phyloP scores from a whole-genome alignment of 2,329 filamentous ascomycete genomes.

The Aureobasidium sp. region DNA sequence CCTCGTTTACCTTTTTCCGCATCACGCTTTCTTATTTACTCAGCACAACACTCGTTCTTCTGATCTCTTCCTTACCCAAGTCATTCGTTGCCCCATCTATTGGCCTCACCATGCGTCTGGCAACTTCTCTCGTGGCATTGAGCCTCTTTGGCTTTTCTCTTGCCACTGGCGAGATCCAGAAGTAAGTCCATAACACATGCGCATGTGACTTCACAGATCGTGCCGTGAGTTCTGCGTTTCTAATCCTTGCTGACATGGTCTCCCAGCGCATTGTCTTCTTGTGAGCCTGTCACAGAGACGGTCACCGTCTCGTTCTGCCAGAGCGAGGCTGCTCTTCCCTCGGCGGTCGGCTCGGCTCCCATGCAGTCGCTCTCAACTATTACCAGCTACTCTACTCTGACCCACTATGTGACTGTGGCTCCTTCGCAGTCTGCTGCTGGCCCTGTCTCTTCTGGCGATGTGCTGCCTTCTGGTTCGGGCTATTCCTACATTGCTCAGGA shows the following conservation, averaged over 20 bases:
- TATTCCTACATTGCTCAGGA: constrained; percentile 18
- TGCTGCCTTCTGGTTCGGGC: constrained; percentile 2
- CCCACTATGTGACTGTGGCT: constrained; percentile 13
- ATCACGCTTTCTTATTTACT: background rate
- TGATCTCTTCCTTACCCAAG: background rate
- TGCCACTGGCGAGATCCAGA: background rate
- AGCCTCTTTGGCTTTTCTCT: background rate
- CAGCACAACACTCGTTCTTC: background rate
- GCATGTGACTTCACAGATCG: background rate
- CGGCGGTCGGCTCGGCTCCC: background rate
- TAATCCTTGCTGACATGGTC: background rate
- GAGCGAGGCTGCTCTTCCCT: background rate
- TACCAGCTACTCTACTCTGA: constrained; percentile 18
- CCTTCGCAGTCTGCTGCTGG: constrained; percentile 28
- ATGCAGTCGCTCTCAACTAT: constrained; percentile 2
- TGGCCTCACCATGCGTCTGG: constrained; percentile 1
- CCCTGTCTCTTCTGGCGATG: background rate
- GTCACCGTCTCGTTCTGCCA: constrained; percentile 1
- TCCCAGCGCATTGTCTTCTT: background rate
- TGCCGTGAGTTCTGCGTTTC: background rate
- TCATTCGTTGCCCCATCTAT: background rate
- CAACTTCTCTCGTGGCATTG: background rate
- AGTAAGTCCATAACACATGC: background rate
- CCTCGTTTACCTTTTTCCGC: constrained; percentile 6
- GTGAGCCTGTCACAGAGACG: constrained; percentile 10